Evolutionary conservation across 371 early-diverging fungal genomes (phyloP).

Genomic region (Coemansia sp.): DNA sequence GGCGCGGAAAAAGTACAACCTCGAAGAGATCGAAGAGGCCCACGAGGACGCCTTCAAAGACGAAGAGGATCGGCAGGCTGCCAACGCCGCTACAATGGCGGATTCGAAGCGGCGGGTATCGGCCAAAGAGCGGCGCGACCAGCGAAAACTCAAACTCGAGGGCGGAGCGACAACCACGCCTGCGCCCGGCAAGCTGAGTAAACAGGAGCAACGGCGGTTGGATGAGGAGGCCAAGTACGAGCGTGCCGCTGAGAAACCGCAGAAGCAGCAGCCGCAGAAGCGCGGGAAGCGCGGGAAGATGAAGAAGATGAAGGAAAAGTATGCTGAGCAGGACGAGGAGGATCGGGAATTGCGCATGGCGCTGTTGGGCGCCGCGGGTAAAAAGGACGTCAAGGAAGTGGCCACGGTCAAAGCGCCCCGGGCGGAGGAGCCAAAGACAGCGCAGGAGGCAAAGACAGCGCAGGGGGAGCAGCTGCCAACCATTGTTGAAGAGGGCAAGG

Average conservation of each 20-base stretch:
- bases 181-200: constrained; percentile 20
- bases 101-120: constrained; percentile 59
- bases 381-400: not conserved
- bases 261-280: constrained; percentile 52
- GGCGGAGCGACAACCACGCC: too few species aligned
- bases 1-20: constrained; percentile 65
- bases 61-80: constrained; percentile 17
- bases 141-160: constrained; percentile 23
- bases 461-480: constrained; percentile 7
- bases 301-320: constrained; percentile 87
- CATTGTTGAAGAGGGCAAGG: constrained; percentile 25
- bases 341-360: constrained; percentile 81
- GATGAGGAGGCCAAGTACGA: constrained; percentile 59
- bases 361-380: constrained; percentile 56
- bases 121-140: constrained; percentile 74
- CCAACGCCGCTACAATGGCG: not conserved
- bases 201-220: constrained; percentile 49
- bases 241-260: constrained; percentile 18
- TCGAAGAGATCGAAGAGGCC: constrained; percentile 58
- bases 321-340: constrained; percentile 90
- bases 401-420: not conserved
- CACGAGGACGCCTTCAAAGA: constrained; percentile 62
- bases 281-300: constrained; percentile 88
- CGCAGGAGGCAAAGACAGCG: too few species aligned
- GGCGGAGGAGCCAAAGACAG: not conserved